A percentile compares a stretch with the other conserved stretches of the same genome.
phyloP scores from a whole-genome alignment of 2,329 filamentous ascomycete genomes.

The Cadophora malorum region DNA sequence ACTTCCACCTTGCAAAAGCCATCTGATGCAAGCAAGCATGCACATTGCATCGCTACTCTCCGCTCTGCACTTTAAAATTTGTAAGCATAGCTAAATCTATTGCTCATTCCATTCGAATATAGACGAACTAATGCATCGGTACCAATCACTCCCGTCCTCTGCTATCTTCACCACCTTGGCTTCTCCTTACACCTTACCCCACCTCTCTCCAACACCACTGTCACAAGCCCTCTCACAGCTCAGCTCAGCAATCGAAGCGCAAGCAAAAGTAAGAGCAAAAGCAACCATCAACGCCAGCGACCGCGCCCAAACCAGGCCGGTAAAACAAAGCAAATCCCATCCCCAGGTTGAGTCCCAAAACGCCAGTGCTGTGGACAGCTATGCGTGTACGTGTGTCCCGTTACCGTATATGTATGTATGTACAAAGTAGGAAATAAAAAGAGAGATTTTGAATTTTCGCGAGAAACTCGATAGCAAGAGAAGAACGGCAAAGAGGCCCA shows the following conservation, averaged over 20 bases:
- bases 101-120: not conserved
- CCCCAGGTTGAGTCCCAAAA: not conserved
- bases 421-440: slow-evolving; percentile 5
- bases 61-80: not conserved
- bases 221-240: too few relatives aligned
- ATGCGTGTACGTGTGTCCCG: slow-evolving; percentile 18
- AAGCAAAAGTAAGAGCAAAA: not conserved
- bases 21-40: not conserved
- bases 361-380: slow-evolving; percentile 6
- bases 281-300: not conserved
- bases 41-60: not conserved
- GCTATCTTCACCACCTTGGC: too few relatives aligned
- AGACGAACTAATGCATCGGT: not conserved
- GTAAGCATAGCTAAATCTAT: not conserved
- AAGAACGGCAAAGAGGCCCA: not conserved
- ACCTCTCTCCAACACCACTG: too few relatives aligned
- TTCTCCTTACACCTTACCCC: too few relatives aligned
- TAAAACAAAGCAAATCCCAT: not conserved
- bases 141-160: not conserved
- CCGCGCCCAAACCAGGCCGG: not conserved
- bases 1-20: too few relatives aligned
- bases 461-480: not conserved
- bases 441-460: not conserved
- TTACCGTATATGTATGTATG: slow-evolving; percentile 1
- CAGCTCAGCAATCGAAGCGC: too few relatives aligned